A percentile compares a stretch with the other conserved stretches of the same genome.
Conservation (phyloP, 768 basidiomycete species). For the Rhizopogon vesiculosus region DNA sequence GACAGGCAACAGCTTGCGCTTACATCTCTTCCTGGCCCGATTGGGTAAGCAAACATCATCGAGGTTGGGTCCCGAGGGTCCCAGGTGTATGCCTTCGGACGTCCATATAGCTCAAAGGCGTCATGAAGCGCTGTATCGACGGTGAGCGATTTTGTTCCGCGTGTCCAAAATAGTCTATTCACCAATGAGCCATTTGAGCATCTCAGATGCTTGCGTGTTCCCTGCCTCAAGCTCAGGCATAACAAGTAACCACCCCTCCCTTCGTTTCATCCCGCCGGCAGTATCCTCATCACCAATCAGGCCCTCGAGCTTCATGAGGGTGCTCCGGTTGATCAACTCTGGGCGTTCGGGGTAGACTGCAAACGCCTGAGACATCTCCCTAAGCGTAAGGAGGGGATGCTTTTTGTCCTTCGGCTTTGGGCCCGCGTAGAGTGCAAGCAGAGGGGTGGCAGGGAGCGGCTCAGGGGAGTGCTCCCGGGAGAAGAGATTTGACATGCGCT, state of each 20-base stretch:
- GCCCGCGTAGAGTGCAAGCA: conserved; percentile 56
- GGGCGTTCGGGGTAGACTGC: conserved; percentile 96
- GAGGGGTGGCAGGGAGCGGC: conserved; percentile 28
- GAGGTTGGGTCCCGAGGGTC: conserved; percentile 78
- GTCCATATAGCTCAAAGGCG: conserved; percentile 83
- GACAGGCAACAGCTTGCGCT: conserved; percentile 22
- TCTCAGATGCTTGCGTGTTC: conserved; percentile 65
- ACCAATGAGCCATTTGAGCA: conserved; percentile 92
- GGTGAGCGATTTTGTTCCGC: conserved; percentile 6
- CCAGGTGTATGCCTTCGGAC: conserved; percentile 84
- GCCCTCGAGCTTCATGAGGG: conserved; percentile 90
- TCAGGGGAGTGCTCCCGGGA: conserved; percentile 40
- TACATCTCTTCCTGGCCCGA: conserved; percentile 80
- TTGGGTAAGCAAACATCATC: conserved; percentile 93
- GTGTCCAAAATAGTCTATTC: conserved; percentile 20
- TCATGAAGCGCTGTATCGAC: conserved; percentile 66
- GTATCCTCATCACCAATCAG: conserved; percentile 74
- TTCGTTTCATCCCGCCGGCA: conserved; percentile 55
- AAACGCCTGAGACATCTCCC: conserved; percentile 76
- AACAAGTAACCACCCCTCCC: conserved; percentile 83
- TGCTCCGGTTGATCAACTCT: conserved; percentile 83
- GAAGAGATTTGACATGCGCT: conserved; percentile 64
- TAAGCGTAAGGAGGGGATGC: conserved; percentile 65
- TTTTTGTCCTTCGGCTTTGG: conserved; percentile 73
- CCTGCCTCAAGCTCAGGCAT: conserved; percentile 83